Percentiles rank a stretch among this genome's conserved stretches.
These are phyloP conservation scores for Symbiodinium natans DNA, from an alignment of 73 alveolate species.

Conservation along the genomic window DNA sequence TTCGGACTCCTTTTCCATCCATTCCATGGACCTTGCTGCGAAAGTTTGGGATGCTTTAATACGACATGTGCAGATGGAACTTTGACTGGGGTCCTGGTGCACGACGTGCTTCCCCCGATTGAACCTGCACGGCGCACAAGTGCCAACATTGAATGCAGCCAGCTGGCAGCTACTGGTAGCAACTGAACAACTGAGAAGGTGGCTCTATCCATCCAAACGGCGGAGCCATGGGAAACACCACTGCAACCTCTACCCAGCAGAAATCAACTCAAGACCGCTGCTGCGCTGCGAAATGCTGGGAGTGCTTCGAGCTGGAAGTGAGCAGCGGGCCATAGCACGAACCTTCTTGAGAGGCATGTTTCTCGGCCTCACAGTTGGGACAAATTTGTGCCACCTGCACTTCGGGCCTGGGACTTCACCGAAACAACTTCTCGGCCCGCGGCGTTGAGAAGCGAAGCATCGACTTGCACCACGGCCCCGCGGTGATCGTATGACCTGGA, in stretches of 20 bases:
- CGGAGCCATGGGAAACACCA: conserved; percentile 78
- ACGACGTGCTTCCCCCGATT: conserved; percentile 35
- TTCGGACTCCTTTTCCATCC: no score
- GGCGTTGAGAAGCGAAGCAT: conserved; percentile 87
- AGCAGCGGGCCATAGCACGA: conserved; percentile 27
- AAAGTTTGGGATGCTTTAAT: neutral
- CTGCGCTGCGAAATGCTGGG: neutral
- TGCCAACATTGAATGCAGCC: neutral
- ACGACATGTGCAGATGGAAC: neutral
- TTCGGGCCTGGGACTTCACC: neutral
- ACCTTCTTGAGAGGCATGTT: conserved; percentile 38
- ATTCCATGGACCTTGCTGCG: neutral
- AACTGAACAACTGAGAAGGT: neutral
- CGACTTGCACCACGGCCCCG: conserved; percentile 54
- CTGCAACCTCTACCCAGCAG: conserved; percentile 23
- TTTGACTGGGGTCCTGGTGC: neutral
- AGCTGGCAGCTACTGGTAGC: neutral
- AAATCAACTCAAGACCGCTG: neutral
- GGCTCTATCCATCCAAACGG: conserved; percentile 86
- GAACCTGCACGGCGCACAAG: neutral
- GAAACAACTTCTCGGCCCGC: neutral
- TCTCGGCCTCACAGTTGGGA: conserved; percentile 38
- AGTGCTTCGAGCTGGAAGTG: no score
- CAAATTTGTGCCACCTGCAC: neutral
- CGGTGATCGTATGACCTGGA: conserved; percentile 34